Base-by-base conservation (phyloP, 495 filamentous ascomycete genomes). In the Penicillium angulare region DNA sequence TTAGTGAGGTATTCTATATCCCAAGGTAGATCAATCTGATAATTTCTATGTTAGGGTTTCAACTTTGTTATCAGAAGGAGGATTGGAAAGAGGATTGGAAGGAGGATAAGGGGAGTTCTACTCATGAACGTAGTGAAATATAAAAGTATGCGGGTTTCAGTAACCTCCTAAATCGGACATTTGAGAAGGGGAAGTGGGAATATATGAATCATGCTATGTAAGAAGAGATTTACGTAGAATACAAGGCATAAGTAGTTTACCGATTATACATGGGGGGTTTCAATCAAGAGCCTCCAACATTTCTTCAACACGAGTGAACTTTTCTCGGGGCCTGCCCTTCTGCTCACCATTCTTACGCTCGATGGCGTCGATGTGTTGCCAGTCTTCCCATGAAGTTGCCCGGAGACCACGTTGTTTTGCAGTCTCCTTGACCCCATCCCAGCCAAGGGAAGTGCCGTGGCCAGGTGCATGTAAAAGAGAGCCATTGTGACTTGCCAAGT, bases 241-340 rank as follows among this genome's bases (percentile, higher is more conserved):
- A 49, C 33, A 31, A 47, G 43, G 42, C 58, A 31, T 54, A 54
- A 35, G 57, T 52, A 32, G 7, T n/a, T n/a, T n/a, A n/a, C n/a
- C n/a, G n/a, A n/a, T n/a, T n/a, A n/a, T n/a, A n/a, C n/a, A n/a
- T 9, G n/a, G 1, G 15, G 15, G 7, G 6, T 5, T 27, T 48
- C 27, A 59, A 45, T 49, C 55, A 41, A 74, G 29, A 8, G 88
- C 82, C 17, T 75, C 68, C 31, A 97, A 62, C 93, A 98, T 98
- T 39, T 95, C 89, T 47, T 74, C 71, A 27, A 86, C 80, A 52
- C 75, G 81, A 12, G 75, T 80, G 62, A 97, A 88, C 71, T 98
- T 98, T 58, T 92, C 88, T 50, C 93, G 84, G 54, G 78, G 75
- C 69, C 95, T 97, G 9, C 90, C 92, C 44, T 68, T 70, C 45